These are phyloP conservation scores for Choanephora cucurbitarum DNA, from an alignment of 371 early-diverging fungal genomes.

Conservation along the genomic window DNA sequence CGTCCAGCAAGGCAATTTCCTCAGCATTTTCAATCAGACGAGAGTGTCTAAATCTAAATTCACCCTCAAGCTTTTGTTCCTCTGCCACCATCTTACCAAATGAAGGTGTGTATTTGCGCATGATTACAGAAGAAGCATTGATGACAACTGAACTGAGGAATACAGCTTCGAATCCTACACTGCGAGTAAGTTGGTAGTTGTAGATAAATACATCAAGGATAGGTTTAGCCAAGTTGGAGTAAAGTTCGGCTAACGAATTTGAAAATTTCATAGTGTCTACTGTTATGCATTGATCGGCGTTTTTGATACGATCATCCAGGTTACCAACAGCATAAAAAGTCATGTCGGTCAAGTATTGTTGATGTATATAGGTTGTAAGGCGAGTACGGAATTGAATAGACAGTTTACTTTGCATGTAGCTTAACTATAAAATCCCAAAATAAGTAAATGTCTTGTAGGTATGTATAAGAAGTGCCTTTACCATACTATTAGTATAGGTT, in stretches of 20 bases:
- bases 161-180: slow-evolving; percentile 79
- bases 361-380: slow-evolving; percentile 82
- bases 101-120: slow-evolving; percentile 83
- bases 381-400: slow-evolving; percentile 86
- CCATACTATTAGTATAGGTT: slow-evolving; percentile 95
- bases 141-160: slow-evolving; percentile 66
- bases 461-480: slow-evolving; percentile 41
- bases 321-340: slow-evolving; percentile 86
- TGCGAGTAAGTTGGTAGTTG: slow-evolving; percentile 78
- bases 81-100: slow-evolving; percentile 88
- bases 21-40: slow-evolving; percentile 87
- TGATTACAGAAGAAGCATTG: slow-evolving; percentile 69
- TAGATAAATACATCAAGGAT: slow-evolving; percentile 86
- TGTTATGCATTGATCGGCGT: slow-evolving; percentile 90
- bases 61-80: slow-evolving; percentile 82
- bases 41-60: slow-evolving; percentile 87
- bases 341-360: slow-evolving; percentile 82
- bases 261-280: slow-evolving; percentile 89
- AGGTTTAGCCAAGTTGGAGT: slow-evolving; percentile 88
- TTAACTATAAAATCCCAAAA: slow-evolving; percentile 52
- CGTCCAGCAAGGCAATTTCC: slow-evolving; percentile 87
- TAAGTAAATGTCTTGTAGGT: slow-evolving; percentile 18
- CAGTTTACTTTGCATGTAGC: slow-evolving; percentile 85
- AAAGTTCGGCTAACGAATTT: slow-evolving; percentile 72
- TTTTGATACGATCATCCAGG: slow-evolving; percentile 83